Percentiles rank a stretch among this genome's conserved stretches.
These are phyloP conservation scores for Ceraceosorus bombacis DNA, from an alignment of 1,284 basidiomycete genomes.

Conservation along the genomic window DNA sequence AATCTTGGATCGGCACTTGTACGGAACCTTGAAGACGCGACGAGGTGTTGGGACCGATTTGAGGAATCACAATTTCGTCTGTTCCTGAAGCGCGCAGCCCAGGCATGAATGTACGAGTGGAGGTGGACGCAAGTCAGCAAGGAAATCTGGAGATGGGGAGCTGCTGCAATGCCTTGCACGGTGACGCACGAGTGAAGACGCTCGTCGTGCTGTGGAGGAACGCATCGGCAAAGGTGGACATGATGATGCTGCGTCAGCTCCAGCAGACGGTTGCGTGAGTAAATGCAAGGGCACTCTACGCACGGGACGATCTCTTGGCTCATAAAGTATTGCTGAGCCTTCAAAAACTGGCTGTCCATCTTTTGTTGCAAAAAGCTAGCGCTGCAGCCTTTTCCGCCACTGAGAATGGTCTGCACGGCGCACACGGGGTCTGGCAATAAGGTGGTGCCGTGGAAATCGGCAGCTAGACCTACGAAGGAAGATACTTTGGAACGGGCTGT, in stretches of 20 bases:
- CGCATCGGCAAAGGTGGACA: too few species aligned
- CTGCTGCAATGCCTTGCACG: too few species aligned
- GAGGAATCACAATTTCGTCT: conserved; percentile 13
- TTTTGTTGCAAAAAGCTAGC: conserved; percentile 11
- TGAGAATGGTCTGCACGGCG: conserved; percentile 2
- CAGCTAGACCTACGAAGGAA: conserved; percentile 8
- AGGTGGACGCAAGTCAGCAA: too few species aligned
- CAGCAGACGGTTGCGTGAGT: too few species aligned
- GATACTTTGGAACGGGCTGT: neutral
- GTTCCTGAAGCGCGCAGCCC: neutral
- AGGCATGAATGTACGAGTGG: too few species aligned
- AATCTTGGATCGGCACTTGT: conserved; percentile 12
- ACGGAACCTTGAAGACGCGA: conserved; percentile 5
- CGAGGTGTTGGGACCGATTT: conserved; percentile 11
- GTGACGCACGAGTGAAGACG: conserved; percentile 9
- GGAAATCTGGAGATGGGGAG: too few species aligned
- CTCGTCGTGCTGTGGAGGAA: conserved; percentile 5
- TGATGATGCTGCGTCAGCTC: too few species aligned
- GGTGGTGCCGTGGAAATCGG: conserved; percentile 12
- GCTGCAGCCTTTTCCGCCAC: conserved; percentile 7
- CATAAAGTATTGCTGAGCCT: conserved; percentile 9
- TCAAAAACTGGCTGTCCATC: conserved; percentile 3
- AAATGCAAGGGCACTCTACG: too few species aligned
- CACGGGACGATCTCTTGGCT: conserved; percentile 6
- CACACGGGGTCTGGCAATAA: conserved; percentile 6